Conservation (phyloP, 306 rosid genomes). For the Pachyrhizus erosus region DNA sequence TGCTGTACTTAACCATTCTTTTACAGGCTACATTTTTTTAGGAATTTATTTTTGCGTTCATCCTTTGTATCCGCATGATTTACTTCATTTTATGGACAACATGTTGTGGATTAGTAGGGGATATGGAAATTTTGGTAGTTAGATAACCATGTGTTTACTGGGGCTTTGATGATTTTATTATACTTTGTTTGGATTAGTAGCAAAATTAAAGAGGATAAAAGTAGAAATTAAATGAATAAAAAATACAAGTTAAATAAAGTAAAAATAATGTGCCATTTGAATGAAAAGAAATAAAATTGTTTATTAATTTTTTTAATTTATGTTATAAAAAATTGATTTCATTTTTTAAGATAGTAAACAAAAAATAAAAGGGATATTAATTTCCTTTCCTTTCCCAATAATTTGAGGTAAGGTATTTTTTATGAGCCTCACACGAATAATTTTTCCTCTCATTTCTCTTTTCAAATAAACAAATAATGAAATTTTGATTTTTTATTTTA, state of each 20-base stretch:
- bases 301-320: too few relatives aligned
- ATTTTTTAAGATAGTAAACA: too few relatives aligned
- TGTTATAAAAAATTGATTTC: too few relatives aligned
- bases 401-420: too few relatives aligned
- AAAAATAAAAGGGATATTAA: too few relatives aligned
- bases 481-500: too few relatives aligned
- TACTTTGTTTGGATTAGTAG: neutral
- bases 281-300: neutral
- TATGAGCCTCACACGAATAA: too few relatives aligned
- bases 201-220: neutral
- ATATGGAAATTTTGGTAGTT: slow-evolving; percentile 27
- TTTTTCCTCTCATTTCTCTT: too few relatives aligned
- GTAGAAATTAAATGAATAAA: neutral
- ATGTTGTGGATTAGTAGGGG: too few relatives aligned
- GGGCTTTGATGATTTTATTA: slow-evolving; percentile 19
- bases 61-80: slow-evolving; percentile 23
- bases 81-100: slow-evolving; percentile 24
- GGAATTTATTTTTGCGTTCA: slow-evolving; percentile 16
- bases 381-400: too few relatives aligned
- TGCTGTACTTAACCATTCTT: slow-evolving; percentile 40
- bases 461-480: too few relatives aligned
- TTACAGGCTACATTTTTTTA: slow-evolving; percentile 19
- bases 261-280: neutral
- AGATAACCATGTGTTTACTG: slow-evolving; percentile 22
- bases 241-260: neutral